A percentile compares a stretch with the other conserved stretches of the same genome.
phyloP scores from a whole-genome alignment of 2,329 filamentous ascomycete species.

The Exophiala spinifera region DNA sequence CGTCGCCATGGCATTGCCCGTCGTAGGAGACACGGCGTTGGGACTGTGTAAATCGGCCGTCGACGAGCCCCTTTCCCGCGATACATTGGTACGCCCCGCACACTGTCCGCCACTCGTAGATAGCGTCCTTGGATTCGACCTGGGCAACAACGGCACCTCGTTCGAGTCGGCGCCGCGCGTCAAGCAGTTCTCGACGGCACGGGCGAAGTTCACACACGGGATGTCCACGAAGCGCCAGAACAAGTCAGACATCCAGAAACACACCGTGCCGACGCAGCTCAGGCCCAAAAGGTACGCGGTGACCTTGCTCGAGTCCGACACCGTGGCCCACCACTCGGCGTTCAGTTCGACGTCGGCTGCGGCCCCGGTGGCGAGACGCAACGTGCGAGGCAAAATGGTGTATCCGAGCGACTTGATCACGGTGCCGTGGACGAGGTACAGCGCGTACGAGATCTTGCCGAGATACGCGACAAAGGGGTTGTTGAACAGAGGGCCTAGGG shows the following conservation, averaged over 20 bases:
- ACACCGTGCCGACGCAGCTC: constrained; percentile 38
- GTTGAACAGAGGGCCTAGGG: constrained; percentile 11
- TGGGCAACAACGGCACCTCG: not conserved
- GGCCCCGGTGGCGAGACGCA: constrained; percentile 10
- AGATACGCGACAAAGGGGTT: constrained; percentile 30
- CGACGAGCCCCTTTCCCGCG: not conserved
- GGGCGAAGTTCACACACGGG: constrained; percentile 46
- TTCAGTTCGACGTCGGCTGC: constrained; percentile 3
- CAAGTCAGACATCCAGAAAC: constrained; percentile 57
- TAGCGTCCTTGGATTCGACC: too few relatives aligned
- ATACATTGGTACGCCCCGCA: too few relatives aligned
- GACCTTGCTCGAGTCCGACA: constrained; percentile 3
- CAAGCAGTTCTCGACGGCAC: constrained; percentile 10
- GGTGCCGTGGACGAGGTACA: constrained; percentile 32
- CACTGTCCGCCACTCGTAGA: too few relatives aligned
- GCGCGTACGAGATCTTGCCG: constrained; percentile 34
- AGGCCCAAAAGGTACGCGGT: constrained; percentile 35
- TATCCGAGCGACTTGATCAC: constrained; percentile 19
- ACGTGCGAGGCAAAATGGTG: constrained; percentile 11
- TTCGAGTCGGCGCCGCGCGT: constrained; percentile 7
- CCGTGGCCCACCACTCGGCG: constrained; percentile 6
- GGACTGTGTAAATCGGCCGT: too few relatives aligned
- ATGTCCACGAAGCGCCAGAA: constrained; percentile 59
- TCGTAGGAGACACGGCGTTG: too few relatives aligned
- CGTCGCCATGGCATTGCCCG: too few relatives aligned